A percentile compares a stretch with the other conserved stretches of the same genome.
These are phyloP conservation scores for Acmispon strigosus DNA, from an alignment of 306 rosid species.

Conservation along the genomic window DNA sequence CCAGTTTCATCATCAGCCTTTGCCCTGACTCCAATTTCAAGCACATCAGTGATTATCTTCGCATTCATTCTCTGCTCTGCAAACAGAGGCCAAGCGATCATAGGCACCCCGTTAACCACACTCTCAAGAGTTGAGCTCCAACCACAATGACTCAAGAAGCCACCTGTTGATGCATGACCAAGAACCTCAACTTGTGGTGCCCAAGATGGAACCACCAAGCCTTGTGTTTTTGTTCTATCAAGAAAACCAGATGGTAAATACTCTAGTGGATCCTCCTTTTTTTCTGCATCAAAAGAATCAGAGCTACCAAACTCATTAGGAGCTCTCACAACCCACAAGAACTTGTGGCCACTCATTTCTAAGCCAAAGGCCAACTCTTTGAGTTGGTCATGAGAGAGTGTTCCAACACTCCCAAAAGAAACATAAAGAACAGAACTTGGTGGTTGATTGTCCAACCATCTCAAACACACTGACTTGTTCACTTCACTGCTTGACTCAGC, in stretches of 20 bases:
- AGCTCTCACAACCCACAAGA: conserved; percentile 30
- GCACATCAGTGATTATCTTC: neutral
- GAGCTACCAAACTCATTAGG: conserved; percentile 2
- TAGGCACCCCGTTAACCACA: conserved; percentile 5
- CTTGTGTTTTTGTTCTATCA: conserved; percentile 16
- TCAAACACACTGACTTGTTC: neutral
- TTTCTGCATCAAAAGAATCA: neutral
- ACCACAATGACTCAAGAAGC: conserved; percentile 31
- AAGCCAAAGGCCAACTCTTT: conserved; percentile 30
- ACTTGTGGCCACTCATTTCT: conserved; percentile 30
- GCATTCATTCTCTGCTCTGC: conserved; percentile 28
- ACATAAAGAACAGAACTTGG: conserved; percentile 22
- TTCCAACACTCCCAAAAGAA: conserved; percentile 40
- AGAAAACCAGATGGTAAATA: conserved; percentile 17
- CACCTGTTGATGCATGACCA: conserved; percentile 12
- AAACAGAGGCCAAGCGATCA: conserved; percentile 27
- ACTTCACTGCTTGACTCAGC: neutral
- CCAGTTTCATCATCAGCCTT: conserved; percentile 2
- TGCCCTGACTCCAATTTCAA: conserved; percentile 19
- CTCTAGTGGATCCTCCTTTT: neutral
- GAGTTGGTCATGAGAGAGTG: conserved; percentile 18
- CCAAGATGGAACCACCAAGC: conserved; percentile 23
- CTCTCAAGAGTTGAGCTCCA: conserved; percentile 27
- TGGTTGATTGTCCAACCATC: conserved; percentile 26
- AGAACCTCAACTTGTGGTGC: conserved; percentile 27